Conservation (phyloP, 2,329 filamentous ascomycete species). For the Stagonosporopsis cucurbitacearum region DNA sequence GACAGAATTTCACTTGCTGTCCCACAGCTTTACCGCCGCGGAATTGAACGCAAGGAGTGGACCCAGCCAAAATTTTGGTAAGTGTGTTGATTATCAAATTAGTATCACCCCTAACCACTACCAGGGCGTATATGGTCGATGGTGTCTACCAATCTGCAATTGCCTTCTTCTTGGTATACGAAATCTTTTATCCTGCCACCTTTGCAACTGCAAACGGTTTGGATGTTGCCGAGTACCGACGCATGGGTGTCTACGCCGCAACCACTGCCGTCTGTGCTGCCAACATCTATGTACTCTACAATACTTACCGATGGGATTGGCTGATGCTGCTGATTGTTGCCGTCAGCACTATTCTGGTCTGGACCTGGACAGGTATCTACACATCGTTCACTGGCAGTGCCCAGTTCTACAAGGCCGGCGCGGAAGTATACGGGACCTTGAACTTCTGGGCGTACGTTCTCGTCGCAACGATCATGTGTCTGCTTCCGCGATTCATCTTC, state of each 20-base stretch:
- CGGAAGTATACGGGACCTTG: constrained; percentile 79
- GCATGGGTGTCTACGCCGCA: constrained; percentile 86
- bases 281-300: constrained; percentile 93
- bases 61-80: constrained; percentile 96
- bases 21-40: constrained; percentile 91
- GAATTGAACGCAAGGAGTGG: constrained; percentile 97
- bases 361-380: constrained; percentile 95
- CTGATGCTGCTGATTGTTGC: constrained; percentile 82
- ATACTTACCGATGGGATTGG: constrained; percentile 99
- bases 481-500: constrained; percentile 85
- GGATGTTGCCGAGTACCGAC: constrained; percentile 77
- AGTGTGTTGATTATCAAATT: constrained; percentile 42
- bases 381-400: constrained; percentile 64
- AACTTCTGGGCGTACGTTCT: constrained; percentile 88
- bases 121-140: constrained; percentile 83
- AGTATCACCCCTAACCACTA: not conserved
- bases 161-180: constrained; percentile 90
- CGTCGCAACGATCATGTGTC: constrained; percentile 78
- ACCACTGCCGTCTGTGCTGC: constrained; percentile 85
- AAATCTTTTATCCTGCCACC: constrained; percentile 73
- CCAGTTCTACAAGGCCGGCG: constrained; percentile 77
- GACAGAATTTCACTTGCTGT: constrained; percentile 93
- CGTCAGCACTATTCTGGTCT: constrained; percentile 86
- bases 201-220: constrained; percentile 76
- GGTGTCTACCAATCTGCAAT: constrained; percentile 94